phyloP scores from a whole-genome alignment of 2,329 filamentous ascomycete genomes.

The Diaporthe vexans region DNA sequence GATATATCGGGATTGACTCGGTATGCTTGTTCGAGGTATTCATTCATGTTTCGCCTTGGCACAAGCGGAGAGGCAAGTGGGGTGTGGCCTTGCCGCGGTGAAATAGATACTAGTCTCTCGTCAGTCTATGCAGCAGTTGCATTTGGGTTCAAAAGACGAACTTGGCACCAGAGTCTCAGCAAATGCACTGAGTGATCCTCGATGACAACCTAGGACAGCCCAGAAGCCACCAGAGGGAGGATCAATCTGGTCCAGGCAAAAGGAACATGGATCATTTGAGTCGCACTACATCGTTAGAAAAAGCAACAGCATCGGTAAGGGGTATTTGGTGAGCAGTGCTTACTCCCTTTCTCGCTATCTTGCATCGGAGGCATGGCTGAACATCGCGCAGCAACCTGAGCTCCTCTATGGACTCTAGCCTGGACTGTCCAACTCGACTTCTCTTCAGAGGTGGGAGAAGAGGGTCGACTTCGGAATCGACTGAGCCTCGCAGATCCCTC shows the following conservation, averaged over 20 bases:
- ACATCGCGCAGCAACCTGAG: constrained; percentile 63
- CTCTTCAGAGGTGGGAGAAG: constrained; percentile 68
- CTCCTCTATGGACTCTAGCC: constrained; percentile 70
- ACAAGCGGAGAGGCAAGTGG: constrained; percentile 65
- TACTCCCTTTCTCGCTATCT: constrained; percentile 61
- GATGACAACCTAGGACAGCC: constrained; percentile 65
- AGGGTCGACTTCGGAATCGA: constrained; percentile 64
- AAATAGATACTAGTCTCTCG: constrained; percentile 56
- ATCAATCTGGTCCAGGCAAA: constrained; percentile 57
- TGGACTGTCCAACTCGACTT: constrained; percentile 65
- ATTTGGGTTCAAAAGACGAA: constrained; percentile 48
- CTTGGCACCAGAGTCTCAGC: constrained; percentile 66
- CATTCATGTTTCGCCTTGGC: constrained; percentile 65
- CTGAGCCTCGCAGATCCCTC: constrained; percentile 53
- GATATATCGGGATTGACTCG: constrained; percentile 56
- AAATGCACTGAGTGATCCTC: constrained; percentile 61
- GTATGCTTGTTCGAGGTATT: constrained; percentile 63
- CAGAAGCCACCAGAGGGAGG: constrained; percentile 61
- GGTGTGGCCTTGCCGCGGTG: constrained; percentile 64
- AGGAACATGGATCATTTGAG: constrained; percentile 62
- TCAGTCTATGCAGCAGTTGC: constrained; percentile 26
- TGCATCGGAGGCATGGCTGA: constrained; percentile 67
- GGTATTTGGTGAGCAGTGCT: constrained; percentile 42
- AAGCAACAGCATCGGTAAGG: constrained; percentile 43
- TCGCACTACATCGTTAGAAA: constrained; percentile 60